phyloP scores from a whole-genome alignment of 306 rosid species.

The Vigna radiata region DNA sequence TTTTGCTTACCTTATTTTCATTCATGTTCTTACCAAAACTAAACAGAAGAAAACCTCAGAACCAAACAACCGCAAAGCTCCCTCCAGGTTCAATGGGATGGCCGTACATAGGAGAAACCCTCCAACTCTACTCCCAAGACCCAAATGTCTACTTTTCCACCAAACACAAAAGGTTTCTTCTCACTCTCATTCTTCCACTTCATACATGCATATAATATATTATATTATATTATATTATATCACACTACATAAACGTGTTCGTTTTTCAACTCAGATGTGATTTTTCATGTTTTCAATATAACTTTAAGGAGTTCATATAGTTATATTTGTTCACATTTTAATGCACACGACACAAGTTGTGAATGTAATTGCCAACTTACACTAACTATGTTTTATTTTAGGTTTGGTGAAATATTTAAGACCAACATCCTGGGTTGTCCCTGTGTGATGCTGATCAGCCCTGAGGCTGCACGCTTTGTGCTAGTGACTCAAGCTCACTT shows the following conservation, averaged over 20 bases:
- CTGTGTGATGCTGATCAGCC: slow-evolving; percentile 89
- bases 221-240: not conserved
- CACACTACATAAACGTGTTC: not conserved
- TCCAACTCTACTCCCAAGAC: slow-evolving; percentile 77
- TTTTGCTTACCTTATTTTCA: slow-evolving; percentile 46
- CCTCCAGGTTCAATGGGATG: slow-evolving; percentile 99
- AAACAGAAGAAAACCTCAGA: slow-evolving; percentile 31
- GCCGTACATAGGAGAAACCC: slow-evolving; percentile 91
- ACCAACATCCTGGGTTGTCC: slow-evolving; percentile 83
- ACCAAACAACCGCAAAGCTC: slow-evolving; percentile 52
- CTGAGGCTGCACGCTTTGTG: slow-evolving; percentile 83
- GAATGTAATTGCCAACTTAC: not conserved
- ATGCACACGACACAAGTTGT: not conserved
- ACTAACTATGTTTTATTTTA: slow-evolving; percentile 32
- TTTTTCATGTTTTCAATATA: not conserved
- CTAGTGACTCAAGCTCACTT: slow-evolving; percentile 81
- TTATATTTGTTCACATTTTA: not conserved
- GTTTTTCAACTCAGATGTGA: not conserved
- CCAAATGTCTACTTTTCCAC: slow-evolving; percentile 71
- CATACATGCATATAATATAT: not conserved
- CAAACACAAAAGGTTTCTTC: slow-evolving; percentile 75
- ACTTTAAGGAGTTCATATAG: not conserved
- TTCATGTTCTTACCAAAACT: slow-evolving; percentile 41
- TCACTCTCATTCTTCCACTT: not conserved
- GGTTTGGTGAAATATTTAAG: slow-evolving; percentile 94